A percentile compares a stretch with the other conserved stretches of the same genome.
Evolutionary conservation across 768 basidiomycete genomes (phyloP).

Genomic region (Termitomyces sp.): DNA sequence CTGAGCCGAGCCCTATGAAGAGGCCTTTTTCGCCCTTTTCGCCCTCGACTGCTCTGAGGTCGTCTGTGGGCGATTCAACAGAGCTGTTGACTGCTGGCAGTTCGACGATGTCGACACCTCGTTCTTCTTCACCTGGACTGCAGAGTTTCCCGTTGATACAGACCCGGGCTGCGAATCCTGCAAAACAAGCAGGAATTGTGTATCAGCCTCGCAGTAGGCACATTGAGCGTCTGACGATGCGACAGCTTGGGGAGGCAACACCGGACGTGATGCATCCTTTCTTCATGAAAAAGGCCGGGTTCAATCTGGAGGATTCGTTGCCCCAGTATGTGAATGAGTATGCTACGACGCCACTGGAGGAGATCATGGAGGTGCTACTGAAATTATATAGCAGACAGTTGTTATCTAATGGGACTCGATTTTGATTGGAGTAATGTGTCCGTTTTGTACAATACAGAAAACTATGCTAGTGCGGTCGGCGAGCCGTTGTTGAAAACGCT

Average conservation of each 20-base stretch:
- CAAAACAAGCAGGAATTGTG: conserved; percentile 28
- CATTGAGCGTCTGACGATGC: conserved; percentile 79
- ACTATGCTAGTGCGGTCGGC: conserved; percentile 16
- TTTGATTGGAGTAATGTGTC: conserved; percentile 11
- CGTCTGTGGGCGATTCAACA: conserved; percentile 11
- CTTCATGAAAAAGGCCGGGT: conserved; percentile 81
- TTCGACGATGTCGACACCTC: conserved; percentile 11
- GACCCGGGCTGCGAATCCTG: conserved; percentile 1
- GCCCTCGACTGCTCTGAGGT: conserved; percentile 21
- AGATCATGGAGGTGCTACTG: conserved; percentile 76
- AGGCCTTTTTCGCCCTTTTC: conserved; percentile 16
- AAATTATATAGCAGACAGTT: conserved; percentile 76
- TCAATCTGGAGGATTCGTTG: conserved; percentile 78
- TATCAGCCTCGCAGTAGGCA: conserved; percentile 56
- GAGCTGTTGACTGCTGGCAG: conserved; percentile 15
- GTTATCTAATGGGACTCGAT: conserved; percentile 28
- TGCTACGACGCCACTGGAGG: conserved; percentile 75
- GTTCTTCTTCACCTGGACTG: conserved; percentile 2
- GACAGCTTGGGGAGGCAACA: conserved; percentile 84
- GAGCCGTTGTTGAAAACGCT: conserved; percentile 74
- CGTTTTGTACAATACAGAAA: background rate
- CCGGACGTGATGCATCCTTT: conserved; percentile 86
- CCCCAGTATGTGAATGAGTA: conserved; percentile 87
- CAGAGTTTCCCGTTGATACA: conserved; percentile 12
- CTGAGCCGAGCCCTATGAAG: conserved; percentile 19